phyloP scores from a whole-genome alignment of 768 basidiomycete species.

The Mycena albidolilacea region DNA sequence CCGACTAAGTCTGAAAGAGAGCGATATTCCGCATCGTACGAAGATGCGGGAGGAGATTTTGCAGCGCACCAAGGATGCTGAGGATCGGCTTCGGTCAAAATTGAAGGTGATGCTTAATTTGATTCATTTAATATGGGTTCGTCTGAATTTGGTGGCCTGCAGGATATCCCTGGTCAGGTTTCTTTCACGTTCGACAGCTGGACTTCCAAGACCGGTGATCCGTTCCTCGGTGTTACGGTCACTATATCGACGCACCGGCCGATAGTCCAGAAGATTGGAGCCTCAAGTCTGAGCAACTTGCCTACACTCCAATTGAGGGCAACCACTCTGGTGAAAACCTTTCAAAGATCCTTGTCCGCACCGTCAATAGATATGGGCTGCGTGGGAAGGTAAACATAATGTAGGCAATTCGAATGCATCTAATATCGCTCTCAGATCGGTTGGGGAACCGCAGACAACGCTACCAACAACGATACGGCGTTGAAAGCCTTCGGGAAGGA shows the following conservation, averaged over 20 bases:
- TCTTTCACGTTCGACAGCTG: slow-evolving; percentile 41
- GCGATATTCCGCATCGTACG: slow-evolving; percentile 43
- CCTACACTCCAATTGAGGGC: slow-evolving; percentile 25
- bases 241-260: slow-evolving; percentile 34
- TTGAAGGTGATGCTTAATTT: slow-evolving; percentile 7
- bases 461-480: slow-evolving; percentile 45
- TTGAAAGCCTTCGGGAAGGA: slow-evolving; percentile 40
- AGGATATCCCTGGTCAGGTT: slow-evolving; percentile 25
- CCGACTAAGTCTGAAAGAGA: slow-evolving; percentile 32
- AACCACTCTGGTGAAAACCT: slow-evolving; percentile 43
- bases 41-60: slow-evolving; percentile 43
- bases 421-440: slow-evolving; percentile 41
- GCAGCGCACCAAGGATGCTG: slow-evolving; percentile 22
- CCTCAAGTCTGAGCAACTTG: slow-evolving; percentile 33
- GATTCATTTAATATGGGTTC: neutral
- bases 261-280: slow-evolving; percentile 21
- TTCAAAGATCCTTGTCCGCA: slow-evolving; percentile 26
- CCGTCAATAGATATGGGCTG: slow-evolving; percentile 41
- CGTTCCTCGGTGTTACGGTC: slow-evolving; percentile 40
- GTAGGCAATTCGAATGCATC: slow-evolving; percentile 4
- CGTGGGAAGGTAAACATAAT: slow-evolving; percentile 40
- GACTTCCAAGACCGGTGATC: slow-evolving; percentile 37
- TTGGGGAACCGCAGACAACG: slow-evolving; percentile 50
- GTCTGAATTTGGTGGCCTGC: neutral
- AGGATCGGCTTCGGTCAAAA: neutral